These are phyloP conservation scores for Irpex rosettiformis DNA, from an alignment of 1,284 basidiomycete species.

Conservation along the genomic window DNA sequence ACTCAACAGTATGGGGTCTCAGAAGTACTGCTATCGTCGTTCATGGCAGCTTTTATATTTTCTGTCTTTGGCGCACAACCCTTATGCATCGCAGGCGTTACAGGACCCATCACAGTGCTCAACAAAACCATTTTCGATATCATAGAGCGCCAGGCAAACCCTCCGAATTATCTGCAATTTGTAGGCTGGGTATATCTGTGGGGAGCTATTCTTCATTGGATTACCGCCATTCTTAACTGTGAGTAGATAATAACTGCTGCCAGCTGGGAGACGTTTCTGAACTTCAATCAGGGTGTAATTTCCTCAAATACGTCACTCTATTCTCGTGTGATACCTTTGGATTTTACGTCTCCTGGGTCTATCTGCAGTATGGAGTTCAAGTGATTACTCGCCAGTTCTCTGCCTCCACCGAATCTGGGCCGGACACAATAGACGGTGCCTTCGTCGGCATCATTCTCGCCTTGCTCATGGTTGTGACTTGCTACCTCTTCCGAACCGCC, in stretches of 20 bases:
- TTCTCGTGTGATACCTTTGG: conserved; percentile 95
- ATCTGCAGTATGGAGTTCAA: conserved; percentile 88
- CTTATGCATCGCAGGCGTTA: conserved; percentile 91
- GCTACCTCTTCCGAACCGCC: conserved; percentile 71
- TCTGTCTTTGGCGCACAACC: conserved; percentile 90
- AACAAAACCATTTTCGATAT: conserved; percentile 91
- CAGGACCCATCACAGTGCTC: conserved; percentile 87
- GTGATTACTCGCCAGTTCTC: conserved; percentile 74
- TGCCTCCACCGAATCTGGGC: conserved; percentile 19
- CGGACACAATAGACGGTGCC: conserved; percentile 42
- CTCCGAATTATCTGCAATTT: conserved; percentile 81
- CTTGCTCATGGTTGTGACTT: conserved; percentile 68
- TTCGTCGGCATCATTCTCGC: conserved; percentile 78
- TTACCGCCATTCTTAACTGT: conserved; percentile 85
- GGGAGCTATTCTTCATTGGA: conserved; percentile 91
- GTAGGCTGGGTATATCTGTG: conserved; percentile 92
- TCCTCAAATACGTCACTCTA: conserved; percentile 83
- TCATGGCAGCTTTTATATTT: conserved; percentile 92
- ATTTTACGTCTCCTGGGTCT: conserved; percentile 87
- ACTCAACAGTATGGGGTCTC: conserved; percentile 88
- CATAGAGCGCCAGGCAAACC: conserved; percentile 49
- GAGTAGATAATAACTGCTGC: conserved; percentile 23
- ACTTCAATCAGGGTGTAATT: conserved; percentile 63
- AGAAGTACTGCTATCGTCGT: conserved; percentile 79
- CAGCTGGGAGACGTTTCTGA: not conserved